These are phyloP conservation scores for Trypanosoma rangeli DNA, from an alignment of 208 protist species.

Conservation along the genomic window DNA sequence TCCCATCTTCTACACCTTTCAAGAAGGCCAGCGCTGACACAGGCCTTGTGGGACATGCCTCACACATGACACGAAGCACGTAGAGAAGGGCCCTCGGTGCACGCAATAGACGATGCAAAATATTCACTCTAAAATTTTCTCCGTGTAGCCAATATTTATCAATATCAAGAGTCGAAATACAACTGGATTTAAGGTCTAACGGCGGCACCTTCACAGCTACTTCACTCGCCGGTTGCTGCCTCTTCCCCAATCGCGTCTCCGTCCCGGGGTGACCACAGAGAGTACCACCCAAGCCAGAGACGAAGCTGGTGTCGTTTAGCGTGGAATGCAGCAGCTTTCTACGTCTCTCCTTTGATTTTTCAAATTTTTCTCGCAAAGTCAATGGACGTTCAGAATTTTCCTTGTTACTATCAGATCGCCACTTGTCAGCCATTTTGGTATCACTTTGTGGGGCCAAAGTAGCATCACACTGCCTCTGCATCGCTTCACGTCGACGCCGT, in stretches of 20 bases:
- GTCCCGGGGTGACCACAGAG: not conserved
- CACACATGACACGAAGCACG: slow-evolving; percentile 43
- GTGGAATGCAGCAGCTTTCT: slow-evolving; percentile 29
- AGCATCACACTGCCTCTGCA: slow-evolving; percentile 7
- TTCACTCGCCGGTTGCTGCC: not conserved
- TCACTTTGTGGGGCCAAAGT: not conserved
- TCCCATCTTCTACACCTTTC: not conserved
- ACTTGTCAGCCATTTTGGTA: not conserved
- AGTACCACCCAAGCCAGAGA: not conserved
- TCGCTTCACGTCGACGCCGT: slow-evolving; percentile 6
- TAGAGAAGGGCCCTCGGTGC: slow-evolving; percentile 75
- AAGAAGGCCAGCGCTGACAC: slow-evolving; percentile 17
- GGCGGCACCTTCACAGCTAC: slow-evolving; percentile 1
- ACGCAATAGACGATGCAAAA: slow-evolving; percentile 81
- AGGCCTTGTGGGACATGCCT: slow-evolving; percentile 48
- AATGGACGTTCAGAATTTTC: slow-evolving; percentile 7
- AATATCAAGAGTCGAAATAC: slow-evolving; percentile 65
- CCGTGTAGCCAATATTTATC: slow-evolving; percentile 51
- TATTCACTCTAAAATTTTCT: slow-evolving; percentile 66
- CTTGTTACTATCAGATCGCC: not conserved
- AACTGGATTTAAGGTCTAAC: slow-evolving; percentile 14
- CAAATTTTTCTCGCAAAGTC: slow-evolving; percentile 61
- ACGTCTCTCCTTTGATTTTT: slow-evolving; percentile 62
- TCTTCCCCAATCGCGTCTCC: not conserved
- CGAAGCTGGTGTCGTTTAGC: slow-evolving; percentile 5